Evolutionary conservation across 1,139 yeast species (phyloP).

Genomic region (Taphrina betulina): DNA sequence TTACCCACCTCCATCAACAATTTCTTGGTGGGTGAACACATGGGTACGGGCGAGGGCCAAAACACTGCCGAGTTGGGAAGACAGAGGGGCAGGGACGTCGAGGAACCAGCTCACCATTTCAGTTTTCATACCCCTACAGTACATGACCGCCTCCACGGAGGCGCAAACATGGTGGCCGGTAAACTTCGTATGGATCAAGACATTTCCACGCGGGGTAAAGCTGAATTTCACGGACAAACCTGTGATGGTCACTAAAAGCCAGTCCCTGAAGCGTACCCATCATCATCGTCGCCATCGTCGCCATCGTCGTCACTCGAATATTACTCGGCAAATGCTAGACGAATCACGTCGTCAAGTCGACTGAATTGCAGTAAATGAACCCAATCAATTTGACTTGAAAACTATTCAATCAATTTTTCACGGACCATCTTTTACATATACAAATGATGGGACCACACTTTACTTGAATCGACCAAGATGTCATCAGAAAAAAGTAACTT

Average conservation of each 20-base stretch:
- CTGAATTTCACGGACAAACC: conserved; percentile 28
- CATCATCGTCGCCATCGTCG: too few relatives aligned
- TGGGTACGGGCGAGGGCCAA: conserved; percentile 13
- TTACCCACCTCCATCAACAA: conserved; percentile 17
- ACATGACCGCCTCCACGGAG: conserved; percentile 27
- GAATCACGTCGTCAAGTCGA: too few relatives aligned
- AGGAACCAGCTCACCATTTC: conserved; percentile 30
- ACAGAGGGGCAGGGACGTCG: conserved; percentile 23
- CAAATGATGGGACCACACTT: too few relatives aligned
- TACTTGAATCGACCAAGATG: too few relatives aligned
- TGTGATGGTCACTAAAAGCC: conserved; percentile 21
- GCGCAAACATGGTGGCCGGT: conserved; percentile 15
- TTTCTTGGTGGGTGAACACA: conserved; percentile 10
- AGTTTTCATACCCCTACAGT: conserved; percentile 13
- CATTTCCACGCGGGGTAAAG: conserved; percentile 20
- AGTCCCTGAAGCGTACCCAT: too few relatives aligned
- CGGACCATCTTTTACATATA: too few relatives aligned
- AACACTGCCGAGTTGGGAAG: conserved; percentile 5
- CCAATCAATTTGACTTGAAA: too few relatives aligned
- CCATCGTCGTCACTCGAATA: too few relatives aligned
- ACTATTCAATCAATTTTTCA: too few relatives aligned
- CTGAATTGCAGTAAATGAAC: too few relatives aligned
- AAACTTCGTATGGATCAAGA: conserved; percentile 30
- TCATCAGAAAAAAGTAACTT: too few relatives aligned
- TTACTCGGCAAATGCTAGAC: too few relatives aligned